Conservation (phyloP, 148 eudicot genomes). For the Rhododendron henanense region DNA sequence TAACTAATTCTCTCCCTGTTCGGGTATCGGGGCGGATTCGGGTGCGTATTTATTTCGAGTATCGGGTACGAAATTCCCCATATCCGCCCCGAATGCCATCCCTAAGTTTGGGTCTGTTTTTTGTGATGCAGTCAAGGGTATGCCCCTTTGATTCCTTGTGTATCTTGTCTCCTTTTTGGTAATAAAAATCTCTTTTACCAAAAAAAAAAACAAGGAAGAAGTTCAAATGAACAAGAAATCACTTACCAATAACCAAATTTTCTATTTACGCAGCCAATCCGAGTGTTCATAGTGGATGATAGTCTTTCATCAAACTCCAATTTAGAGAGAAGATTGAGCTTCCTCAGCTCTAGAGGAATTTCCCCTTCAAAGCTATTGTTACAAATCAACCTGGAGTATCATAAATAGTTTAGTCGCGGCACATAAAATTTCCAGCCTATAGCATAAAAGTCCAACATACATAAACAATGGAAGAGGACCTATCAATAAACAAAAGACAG, state of each 20-base stretch:
- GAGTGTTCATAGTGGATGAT: constrained; percentile 29
- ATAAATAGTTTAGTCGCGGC: neutral
- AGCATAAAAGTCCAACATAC: neutral
- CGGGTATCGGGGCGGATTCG: no score
- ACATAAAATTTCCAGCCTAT: neutral
- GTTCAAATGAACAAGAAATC: neutral
- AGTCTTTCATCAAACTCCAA: constrained; percentile 58
- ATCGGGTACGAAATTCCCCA: no score
- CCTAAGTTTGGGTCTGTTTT: no score
- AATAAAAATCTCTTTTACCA: no score
- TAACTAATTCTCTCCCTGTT: no score
- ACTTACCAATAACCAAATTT: constrained; percentile 62
- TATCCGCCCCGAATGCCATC: no score
- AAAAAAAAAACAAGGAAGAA: no score
- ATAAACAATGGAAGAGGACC: constrained; percentile 23
- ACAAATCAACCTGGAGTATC: constrained; percentile 55
- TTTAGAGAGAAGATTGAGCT: constrained; percentile 52
- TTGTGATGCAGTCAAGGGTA: no score
- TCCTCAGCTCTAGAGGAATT: constrained; percentile 54
- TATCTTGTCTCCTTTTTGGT: no score
- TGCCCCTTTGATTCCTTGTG: no score
- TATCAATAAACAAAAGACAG: neutral
- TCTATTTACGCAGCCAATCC: constrained; percentile 40
- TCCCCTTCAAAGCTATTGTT: constrained; percentile 65
- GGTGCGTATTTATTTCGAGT: no score